These are phyloP conservation scores for Mallotus japonicus DNA, from an alignment of 441 rosid species.

Conservation along the genomic window DNA sequence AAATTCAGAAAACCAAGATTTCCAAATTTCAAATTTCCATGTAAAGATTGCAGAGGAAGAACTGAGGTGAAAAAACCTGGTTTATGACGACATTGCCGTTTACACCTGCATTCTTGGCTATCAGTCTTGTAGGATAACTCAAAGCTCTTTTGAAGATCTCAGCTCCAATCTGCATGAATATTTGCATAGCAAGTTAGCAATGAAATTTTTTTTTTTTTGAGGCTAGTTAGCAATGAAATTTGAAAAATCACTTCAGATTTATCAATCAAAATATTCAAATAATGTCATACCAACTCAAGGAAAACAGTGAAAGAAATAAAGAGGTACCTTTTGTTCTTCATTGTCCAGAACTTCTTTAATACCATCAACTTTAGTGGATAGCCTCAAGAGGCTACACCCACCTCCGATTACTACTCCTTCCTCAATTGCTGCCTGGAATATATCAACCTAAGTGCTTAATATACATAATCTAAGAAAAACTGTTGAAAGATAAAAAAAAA, in stretches of 20 bases:
- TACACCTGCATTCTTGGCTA: slow-evolving; percentile 78
- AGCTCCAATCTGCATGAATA: slow-evolving; percentile 60
- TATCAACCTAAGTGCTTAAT: slow-evolving; percentile 21
- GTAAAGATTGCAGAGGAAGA: background rate
- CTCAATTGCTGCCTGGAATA: slow-evolving; percentile 77
- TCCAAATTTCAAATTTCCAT: background rate
- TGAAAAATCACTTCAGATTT: background rate
- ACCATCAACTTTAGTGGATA: slow-evolving; percentile 58
- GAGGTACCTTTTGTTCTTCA: slow-evolving; percentile 68
- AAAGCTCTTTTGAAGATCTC: slow-evolving; percentile 80
- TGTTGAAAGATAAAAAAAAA: slow-evolving; percentile 13
- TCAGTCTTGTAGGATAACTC: slow-evolving; percentile 64
- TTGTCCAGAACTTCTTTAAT: slow-evolving; percentile 66
- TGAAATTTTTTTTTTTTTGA: too few relatives aligned
- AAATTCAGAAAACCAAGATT: background rate
- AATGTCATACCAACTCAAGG: background rate
- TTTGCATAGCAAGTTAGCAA: background rate
- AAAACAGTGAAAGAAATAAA: background rate
- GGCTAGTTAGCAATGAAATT: background rate
- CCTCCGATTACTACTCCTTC: slow-evolving; percentile 92
- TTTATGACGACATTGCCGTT: slow-evolving; percentile 70
- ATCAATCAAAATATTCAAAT: background rate
- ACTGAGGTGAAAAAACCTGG: slow-evolving; percentile 44
- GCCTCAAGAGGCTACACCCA: slow-evolving; percentile 77
- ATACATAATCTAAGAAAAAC: slow-evolving; percentile 5